Evolutionary conservation across 2,329 filamentous ascomycete species (phyloP).

Genomic region (Fusarium sacchari): DNA sequence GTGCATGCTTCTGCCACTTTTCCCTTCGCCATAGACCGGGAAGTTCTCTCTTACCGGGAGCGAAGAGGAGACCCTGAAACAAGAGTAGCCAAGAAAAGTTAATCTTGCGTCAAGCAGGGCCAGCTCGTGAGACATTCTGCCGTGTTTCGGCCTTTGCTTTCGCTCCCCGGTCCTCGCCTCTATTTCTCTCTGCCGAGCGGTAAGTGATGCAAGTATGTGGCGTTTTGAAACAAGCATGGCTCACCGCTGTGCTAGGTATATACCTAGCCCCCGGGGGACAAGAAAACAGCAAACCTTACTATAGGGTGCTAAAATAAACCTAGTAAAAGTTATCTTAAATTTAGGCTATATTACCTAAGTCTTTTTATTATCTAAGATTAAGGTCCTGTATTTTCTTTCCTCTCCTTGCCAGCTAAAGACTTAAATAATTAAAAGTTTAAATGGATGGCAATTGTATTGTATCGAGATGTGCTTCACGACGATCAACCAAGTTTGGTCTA

Average conservation of each 20-base stretch:
- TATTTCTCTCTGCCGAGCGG: neutral
- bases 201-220: neutral
- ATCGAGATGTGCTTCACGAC: accelerated
- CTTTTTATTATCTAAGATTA: too few species aligned
- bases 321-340: too few species aligned
- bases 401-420: accelerated
- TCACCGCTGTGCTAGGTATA: neutral
- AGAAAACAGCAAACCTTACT: too few species aligned
- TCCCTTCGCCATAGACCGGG: accelerated
- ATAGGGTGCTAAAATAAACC: too few species aligned
- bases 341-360: too few species aligned
- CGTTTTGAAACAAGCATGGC: neutral
- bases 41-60: neutral
- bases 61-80: neutral
- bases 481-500: neutral
- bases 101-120: neutral
- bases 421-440: accelerated
- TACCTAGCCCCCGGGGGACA: too few species aligned
- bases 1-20: neutral
- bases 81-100: neutral
- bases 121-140: neutral
- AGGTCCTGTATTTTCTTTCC: too few species aligned
- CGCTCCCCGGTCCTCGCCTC: neutral
- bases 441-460: accelerated
- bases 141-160: neutral